These are phyloP conservation scores for Phytophthora palmivora DNA, from an alignment of 352 stramenopile species.

Conservation along the genomic window DNA sequence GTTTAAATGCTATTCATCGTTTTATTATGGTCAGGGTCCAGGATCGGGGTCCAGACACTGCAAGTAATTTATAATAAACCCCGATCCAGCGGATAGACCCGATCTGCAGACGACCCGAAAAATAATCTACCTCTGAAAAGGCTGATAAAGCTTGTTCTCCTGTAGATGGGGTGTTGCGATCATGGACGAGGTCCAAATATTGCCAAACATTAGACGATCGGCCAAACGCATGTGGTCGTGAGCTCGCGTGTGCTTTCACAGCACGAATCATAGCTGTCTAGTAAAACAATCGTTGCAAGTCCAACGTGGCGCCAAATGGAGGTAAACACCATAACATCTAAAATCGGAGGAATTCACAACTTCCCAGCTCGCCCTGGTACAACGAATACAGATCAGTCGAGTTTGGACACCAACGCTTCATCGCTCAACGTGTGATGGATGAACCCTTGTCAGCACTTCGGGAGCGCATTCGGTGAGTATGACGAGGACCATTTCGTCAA, in stretches of 20 bases:
- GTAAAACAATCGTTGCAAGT: not conserved
- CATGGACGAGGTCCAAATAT: conserved; percentile 63
- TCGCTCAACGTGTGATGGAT: conserved; percentile 14
- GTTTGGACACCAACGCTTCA: not conserved
- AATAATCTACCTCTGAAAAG: conserved; percentile 13
- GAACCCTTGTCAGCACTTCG: conserved; percentile 24
- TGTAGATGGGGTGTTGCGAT: conserved; percentile 37
- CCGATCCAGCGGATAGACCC: too few species aligned
- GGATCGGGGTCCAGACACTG: too few species aligned
- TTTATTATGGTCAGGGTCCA: too few species aligned
- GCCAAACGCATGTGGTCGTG: conserved; percentile 58
- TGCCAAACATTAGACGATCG: conserved; percentile 79
- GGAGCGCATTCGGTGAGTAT: conserved; percentile 38
- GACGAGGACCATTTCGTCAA: too few species aligned
- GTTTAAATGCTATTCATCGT: too few species aligned
- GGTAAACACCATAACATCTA: conserved; percentile 5
- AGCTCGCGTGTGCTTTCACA: conserved; percentile 6
- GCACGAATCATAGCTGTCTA: conserved; percentile 17
- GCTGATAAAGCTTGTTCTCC: conserved; percentile 7
- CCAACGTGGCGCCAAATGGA: conserved; percentile 4
- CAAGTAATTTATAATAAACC: too few species aligned
- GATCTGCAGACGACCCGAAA: too few species aligned
- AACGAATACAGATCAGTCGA: too few species aligned
- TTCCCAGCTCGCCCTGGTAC: not conserved
- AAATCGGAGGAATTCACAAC: conserved; percentile 4